Conservation (phyloP, 2,329 filamentous ascomycete genomes). For the Neofusicoccum sp. region DNA sequence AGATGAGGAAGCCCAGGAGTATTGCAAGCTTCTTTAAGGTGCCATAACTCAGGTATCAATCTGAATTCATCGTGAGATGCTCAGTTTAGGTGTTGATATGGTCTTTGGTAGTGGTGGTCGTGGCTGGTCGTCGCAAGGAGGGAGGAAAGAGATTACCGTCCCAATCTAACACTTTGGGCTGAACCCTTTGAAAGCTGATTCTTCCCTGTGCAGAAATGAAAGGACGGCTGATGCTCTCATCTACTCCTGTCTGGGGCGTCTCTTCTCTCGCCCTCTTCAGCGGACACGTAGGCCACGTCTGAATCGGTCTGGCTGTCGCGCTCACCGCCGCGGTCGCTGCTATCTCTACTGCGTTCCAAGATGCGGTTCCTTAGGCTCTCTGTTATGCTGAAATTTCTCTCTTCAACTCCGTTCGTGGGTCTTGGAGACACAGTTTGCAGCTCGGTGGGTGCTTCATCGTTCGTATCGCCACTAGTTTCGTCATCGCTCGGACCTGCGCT, state of each 20-base stretch:
- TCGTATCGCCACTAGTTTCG: not conserved
- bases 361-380: not conserved
- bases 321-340: too few species aligned
- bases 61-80: too few species aligned
- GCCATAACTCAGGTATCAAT: too few species aligned
- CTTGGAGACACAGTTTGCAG: not conserved
- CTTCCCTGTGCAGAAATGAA: not conserved
- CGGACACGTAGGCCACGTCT: not conserved
- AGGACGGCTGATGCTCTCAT: not conserved
- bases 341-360: not conserved
- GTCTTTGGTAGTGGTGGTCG: too few species aligned
- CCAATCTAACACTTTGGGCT: too few species aligned
- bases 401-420: not conserved
- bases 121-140: too few species aligned
- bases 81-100: too few species aligned
- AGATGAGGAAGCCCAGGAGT: too few species aligned
- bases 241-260: not conserved
- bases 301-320: not conserved
- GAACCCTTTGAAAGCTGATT: not conserved
- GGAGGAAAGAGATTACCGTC: too few species aligned
- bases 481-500: not conserved
- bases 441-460: not conserved
- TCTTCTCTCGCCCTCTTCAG: not conserved
- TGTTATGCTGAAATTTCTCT: not conserved
- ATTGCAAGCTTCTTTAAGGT: too few species aligned